Conservation (phyloP, 768 basidiomycete species). For the Lactarius sanguifluus region DNA sequence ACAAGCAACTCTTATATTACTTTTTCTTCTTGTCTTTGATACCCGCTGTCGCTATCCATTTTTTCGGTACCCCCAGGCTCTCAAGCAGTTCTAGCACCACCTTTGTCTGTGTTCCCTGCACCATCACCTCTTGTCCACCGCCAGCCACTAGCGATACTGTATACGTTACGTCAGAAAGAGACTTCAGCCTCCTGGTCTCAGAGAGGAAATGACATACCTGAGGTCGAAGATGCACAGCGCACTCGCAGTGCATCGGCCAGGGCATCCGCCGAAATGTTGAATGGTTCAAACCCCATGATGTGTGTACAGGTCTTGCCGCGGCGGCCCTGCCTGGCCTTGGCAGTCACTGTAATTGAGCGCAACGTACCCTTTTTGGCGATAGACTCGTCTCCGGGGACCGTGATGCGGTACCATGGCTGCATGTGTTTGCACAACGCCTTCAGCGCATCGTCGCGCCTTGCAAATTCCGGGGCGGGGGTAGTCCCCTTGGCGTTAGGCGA, state of each 20-base stretch:
- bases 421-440: conserved; percentile 58
- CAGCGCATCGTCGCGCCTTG: conserved; percentile 65
- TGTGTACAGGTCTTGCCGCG: conserved; percentile 62
- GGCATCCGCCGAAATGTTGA: conserved; percentile 62
- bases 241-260: conserved; percentile 79
- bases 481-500: conserved; percentile 33
- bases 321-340: conserved; percentile 75
- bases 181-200: neutral
- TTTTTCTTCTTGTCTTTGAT: conserved; percentile 47
- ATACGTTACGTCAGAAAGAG: neutral
- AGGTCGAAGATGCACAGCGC: conserved; percentile 76
- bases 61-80: conserved; percentile 73
- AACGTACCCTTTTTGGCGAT: conserved; percentile 71
- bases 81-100: conserved; percentile 65
- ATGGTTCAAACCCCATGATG: conserved; percentile 80
- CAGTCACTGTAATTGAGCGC: conserved; percentile 64
- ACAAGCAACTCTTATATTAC: neutral
- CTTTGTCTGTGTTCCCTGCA: conserved; percentile 81
- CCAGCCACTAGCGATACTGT: conserved; percentile 63
- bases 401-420: conserved; percentile 75
- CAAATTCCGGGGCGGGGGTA: conserved; percentile 42
- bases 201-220: conserved; percentile 46
- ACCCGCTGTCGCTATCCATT: conserved; percentile 68
- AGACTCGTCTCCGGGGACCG: conserved; percentile 52
- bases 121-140: conserved; percentile 65